Conservation (phyloP, 208 protist genomes). For the Acanthamoeba divionensis region DNA sequence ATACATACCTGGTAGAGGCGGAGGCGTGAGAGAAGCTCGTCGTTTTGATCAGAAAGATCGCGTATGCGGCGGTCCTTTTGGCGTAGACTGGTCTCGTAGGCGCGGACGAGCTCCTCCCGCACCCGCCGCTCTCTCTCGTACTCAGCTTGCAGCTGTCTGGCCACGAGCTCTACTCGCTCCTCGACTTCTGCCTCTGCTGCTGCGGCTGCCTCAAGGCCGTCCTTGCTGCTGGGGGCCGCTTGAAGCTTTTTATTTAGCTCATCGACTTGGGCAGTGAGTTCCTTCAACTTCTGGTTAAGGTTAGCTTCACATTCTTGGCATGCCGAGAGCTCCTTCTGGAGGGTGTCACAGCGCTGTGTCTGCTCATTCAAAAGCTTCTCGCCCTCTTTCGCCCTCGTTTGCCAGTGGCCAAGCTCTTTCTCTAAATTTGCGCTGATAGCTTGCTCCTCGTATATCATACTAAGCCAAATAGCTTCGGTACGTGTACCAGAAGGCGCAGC, state of each 20-base stretch:
- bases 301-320: no score
- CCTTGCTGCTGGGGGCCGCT: not conserved
- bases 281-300: not conserved
- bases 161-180: not conserved
- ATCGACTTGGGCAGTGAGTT: not conserved
- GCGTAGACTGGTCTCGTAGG: not conserved
- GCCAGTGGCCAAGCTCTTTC: not conserved
- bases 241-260: not conserved
- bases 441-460: not conserved
- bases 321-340: no score
- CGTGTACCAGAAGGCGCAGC: no score
- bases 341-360: not conserved
- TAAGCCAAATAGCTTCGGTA: no score
- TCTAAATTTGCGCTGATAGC: not conserved
- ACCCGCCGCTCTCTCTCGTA: not conserved
- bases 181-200: no score
- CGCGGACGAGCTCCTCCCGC: not conserved
- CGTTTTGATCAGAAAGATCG: not conserved
- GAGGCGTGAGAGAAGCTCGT: not conserved
- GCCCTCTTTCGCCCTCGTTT: not conserved
- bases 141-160: not conserved
- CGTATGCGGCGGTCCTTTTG: not conserved
- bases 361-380: not conserved
- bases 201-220: not conserved
- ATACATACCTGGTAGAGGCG: no score